Conservation (phyloP, 192 early-diverging fungal genomes). For the Coemansia sp. region DNA sequence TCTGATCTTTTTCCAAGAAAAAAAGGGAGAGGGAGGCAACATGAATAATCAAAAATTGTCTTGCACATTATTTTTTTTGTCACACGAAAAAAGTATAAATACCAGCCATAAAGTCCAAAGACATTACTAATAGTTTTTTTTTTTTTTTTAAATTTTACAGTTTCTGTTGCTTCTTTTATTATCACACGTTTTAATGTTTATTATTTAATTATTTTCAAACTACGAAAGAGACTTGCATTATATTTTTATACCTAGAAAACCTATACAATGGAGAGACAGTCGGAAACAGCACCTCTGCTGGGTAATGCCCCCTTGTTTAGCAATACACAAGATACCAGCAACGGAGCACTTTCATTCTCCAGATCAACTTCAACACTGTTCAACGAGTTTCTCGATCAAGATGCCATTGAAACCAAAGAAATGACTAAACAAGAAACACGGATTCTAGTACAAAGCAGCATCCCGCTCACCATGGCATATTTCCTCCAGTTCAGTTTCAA, state of each 20-base stretch:
- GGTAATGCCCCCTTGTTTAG: not conserved
- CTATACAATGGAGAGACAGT: not conserved
- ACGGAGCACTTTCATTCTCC: too few species aligned
- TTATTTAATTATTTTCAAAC: not conserved
- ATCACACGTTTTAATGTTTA: not conserved
- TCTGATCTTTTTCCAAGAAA: not conserved
- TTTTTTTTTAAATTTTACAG: not conserved
- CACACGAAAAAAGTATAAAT: not conserved
- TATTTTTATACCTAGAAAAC: not conserved
- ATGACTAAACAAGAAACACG: slow-evolving; percentile 12
- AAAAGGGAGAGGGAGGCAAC: too few species aligned
- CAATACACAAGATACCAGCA: not conserved
- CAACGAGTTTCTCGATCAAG: slow-evolving; percentile 18
- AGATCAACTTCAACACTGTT: slow-evolving; percentile 16
- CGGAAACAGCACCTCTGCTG: slow-evolving; percentile 4
- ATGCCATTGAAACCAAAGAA: slow-evolving; percentile 5
- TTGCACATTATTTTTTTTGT: slow-evolving; percentile 1
- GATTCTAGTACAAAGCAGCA: not conserved
- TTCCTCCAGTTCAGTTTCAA: slow-evolving; percentile 58
- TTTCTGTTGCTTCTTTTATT: not conserved
- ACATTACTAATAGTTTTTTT: not conserved
- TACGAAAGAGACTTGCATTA: not conserved
- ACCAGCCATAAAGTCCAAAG: not conserved
- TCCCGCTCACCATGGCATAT: slow-evolving; percentile 53
- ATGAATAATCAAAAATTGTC: too few species aligned